Conservation (phyloP, 2,329 filamentous ascomycete species). For the Botrytis deweyae region DNA sequence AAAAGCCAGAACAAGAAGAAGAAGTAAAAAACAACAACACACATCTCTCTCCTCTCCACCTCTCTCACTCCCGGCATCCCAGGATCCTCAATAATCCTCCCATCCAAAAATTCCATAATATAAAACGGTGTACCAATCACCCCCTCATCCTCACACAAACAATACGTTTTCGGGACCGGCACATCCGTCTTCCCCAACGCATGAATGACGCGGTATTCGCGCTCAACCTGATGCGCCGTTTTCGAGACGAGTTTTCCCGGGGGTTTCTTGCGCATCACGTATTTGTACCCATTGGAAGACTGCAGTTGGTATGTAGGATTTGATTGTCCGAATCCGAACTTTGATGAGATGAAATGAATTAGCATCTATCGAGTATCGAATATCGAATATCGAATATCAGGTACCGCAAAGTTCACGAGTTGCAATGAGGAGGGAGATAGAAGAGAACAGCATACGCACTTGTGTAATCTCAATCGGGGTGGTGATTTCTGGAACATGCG, state of each 20-base stretch:
- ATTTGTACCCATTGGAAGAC: slow-evolving; percentile 65
- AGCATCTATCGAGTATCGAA: neutral
- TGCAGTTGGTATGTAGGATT: slow-evolving; percentile 96
- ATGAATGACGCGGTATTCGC: slow-evolving; percentile 88
- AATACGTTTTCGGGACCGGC: slow-evolving; percentile 79
- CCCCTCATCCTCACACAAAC: slow-evolving; percentile 77
- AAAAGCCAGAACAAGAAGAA: neutral
- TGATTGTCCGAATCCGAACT: slow-evolving; percentile 97
- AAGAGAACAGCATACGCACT: slow-evolving; percentile 47
- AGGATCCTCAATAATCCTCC: slow-evolving; percentile 89
- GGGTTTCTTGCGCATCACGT: slow-evolving; percentile 95
- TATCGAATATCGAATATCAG: no score
- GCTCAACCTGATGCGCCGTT: slow-evolving; percentile 94
- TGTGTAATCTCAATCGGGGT: slow-evolving; percentile 86
- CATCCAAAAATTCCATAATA: slow-evolving; percentile 94
- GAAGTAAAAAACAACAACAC: slow-evolving; percentile 31
- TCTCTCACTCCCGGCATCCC: slow-evolving; percentile 70
- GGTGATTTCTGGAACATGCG: slow-evolving; percentile 80
- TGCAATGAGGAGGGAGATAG: neutral
- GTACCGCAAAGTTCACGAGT: neutral
- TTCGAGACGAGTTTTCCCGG: slow-evolving; percentile 91
- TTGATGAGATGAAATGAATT: neutral
- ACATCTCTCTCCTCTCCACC: slow-evolving; percentile 71
- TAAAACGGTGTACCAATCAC: slow-evolving; percentile 93
- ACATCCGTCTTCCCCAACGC: slow-evolving; percentile 79